Conservation (phyloP, 2,329 filamentous ascomycete species). For the Colletotrichum caudatum region DNA sequence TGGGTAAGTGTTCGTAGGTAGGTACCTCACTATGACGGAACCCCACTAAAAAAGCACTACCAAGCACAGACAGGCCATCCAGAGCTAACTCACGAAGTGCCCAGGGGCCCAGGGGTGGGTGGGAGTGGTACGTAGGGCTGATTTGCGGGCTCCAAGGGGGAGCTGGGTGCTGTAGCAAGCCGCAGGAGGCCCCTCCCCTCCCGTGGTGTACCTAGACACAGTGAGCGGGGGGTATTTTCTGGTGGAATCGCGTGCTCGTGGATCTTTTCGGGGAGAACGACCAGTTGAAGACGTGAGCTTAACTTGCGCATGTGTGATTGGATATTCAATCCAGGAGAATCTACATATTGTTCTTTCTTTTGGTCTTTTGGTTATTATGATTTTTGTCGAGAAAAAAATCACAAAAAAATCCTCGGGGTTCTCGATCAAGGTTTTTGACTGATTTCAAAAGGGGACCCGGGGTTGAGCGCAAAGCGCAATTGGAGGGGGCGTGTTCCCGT, state of each 20-base stretch:
- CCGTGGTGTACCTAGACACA: neutral
- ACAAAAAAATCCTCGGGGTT: too few species aligned
- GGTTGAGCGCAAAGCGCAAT: slow-evolving; percentile 21
- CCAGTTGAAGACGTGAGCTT: neutral
- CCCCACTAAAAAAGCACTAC: slow-evolving; percentile 33
- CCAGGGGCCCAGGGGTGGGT: slow-evolving; percentile 17
- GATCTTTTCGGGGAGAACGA: neutral
- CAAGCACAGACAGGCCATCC: slow-evolving; percentile 31
- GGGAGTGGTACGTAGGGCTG: slow-evolving; percentile 28
- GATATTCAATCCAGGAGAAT: neutral
- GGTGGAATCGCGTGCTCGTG: neutral
- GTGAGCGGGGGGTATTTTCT: neutral
- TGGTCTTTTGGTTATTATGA: too few species aligned
- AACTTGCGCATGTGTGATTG: neutral
- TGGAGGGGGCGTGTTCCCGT: slow-evolving; percentile 34
- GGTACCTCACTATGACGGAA: neutral
- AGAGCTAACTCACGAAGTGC: neutral
- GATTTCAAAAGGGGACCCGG: slow-evolving; percentile 9
- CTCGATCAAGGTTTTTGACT: neutral
- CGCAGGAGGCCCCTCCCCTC: neutral
- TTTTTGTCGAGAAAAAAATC: too few species aligned
- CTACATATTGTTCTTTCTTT: too few species aligned
- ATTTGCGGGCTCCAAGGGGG: slow-evolving; percentile 36
- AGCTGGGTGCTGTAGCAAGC: slow-evolving; percentile 35
- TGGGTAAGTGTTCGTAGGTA: neutral